A percentile compares a stretch with the other conserved stretches of the same genome.
phyloP scores from a whole-genome alignment of 768 basidiomycete genomes.

The Dioszegia aurantiaca region DNA sequence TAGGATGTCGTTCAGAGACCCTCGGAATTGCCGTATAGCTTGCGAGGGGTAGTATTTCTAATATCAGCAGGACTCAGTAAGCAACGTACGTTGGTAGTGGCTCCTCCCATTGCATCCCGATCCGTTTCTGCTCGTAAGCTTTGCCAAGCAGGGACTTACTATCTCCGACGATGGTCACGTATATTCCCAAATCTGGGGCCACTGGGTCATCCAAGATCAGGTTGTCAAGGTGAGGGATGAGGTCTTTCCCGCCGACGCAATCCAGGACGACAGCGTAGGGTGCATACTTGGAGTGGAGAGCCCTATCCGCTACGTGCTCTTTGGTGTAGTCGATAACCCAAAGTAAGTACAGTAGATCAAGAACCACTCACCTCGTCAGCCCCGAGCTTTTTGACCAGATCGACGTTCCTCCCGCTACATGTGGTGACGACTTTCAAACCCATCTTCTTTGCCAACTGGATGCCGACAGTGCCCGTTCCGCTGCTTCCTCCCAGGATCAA shows the following conservation, averaged over 20 bases:
- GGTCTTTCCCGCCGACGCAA: conserved; percentile 65
- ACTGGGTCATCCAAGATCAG: conserved; percentile 66
- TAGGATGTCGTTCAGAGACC: conserved; percentile 17
- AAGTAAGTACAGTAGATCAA: not conserved
- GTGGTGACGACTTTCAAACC: conserved; percentile 63
- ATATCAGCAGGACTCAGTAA: not conserved
- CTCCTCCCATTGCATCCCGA: conserved; percentile 32
- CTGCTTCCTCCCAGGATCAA: conserved; percentile 72
- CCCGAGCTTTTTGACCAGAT: conserved; percentile 61
- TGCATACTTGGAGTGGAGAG: conserved; percentile 61
- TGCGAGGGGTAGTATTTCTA: conserved; percentile 24
- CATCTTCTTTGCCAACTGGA: conserved; percentile 68
- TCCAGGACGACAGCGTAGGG: conserved; percentile 64
- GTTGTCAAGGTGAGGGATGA: conserved; percentile 70
- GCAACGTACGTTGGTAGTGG: conserved; percentile 25
- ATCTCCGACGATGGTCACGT: conserved; percentile 42
- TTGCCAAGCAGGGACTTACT: conserved; percentile 19
- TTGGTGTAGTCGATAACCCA: conserved; percentile 34
- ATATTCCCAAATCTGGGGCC: conserved; percentile 29
- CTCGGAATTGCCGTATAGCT: conserved; percentile 15
- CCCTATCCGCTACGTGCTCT: conserved; percentile 42
- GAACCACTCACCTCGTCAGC: conserved; percentile 61
- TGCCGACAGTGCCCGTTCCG: conserved; percentile 66
- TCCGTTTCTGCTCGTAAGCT: conserved; percentile 25
- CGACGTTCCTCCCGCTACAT: conserved; percentile 63